Evolutionary conservation across 805 yeast genomes (phyloP).

Genomic region (Candida insectorum): DNA sequence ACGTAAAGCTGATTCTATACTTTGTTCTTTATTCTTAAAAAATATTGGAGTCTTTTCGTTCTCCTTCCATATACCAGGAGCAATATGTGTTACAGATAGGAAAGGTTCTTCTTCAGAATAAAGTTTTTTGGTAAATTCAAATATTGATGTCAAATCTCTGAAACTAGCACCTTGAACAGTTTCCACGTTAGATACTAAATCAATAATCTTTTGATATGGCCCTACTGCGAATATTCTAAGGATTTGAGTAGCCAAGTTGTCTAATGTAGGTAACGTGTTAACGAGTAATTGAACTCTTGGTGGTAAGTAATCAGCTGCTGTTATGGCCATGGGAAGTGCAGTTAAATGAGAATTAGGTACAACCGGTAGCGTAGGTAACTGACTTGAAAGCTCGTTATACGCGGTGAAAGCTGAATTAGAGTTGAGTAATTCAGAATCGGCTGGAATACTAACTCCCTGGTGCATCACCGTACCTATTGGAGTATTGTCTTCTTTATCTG

Average conservation of each 20-base stretch:
- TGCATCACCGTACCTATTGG: conserved; percentile 17
- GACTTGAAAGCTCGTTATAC: conserved; percentile 38
- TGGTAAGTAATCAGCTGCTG: conserved; percentile 55
- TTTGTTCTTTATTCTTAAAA: conserved; percentile 58
- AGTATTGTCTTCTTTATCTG: not conserved
- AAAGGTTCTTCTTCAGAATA: conserved; percentile 73
- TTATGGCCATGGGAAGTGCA: conserved; percentile 56
- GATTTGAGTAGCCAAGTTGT: conserved; percentile 78
- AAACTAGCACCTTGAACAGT: conserved; percentile 66
- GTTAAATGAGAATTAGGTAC: conserved; percentile 50
- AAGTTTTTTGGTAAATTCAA: conserved; percentile 71
- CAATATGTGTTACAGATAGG: conserved; percentile 62
- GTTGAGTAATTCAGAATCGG: conserved; percentile 39
- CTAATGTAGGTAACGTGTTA: conserved; percentile 72
- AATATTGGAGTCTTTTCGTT: conserved; percentile 57
- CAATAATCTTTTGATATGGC: conserved; percentile 73
- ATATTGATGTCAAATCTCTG: conserved; percentile 66
- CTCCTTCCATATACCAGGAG: conserved; percentile 68
- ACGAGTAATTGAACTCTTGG: conserved; percentile 62
- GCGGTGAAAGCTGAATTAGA: conserved; percentile 40
- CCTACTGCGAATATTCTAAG: conserved; percentile 68
- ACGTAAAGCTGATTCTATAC: conserved; percentile 62
- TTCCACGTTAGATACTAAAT: conserved; percentile 62
- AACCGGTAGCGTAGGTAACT: conserved; percentile 28
- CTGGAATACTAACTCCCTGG: conserved; percentile 28